Percentiles rank a stretch among this genome's conserved stretches.
Evolutionary conservation across 192 early-diverging fungal genomes (phyloP).

Genomic region (Chytriomyces sp.): DNA sequence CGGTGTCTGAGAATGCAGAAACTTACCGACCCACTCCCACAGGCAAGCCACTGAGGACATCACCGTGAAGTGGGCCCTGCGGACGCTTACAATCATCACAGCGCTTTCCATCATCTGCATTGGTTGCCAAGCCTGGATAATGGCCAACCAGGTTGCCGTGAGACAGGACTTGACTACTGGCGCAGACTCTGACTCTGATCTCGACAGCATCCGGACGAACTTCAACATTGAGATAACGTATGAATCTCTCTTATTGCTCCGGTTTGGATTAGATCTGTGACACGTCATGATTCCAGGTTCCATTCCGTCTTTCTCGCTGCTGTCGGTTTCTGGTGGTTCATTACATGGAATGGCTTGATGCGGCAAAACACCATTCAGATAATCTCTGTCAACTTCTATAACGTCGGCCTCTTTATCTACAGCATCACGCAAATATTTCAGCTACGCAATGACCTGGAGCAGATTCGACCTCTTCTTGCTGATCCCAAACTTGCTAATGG

Average conservation of each 20-base stretch:
- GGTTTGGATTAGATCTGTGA: too few species aligned
- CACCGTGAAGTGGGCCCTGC: slow-evolving; percentile 12
- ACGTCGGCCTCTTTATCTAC: slow-evolving; percentile 5
- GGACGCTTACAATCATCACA: not conserved
- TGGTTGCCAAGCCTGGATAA: too few species aligned
- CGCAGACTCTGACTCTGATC: too few species aligned
- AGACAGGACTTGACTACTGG: too few species aligned
- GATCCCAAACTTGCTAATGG: too few species aligned
- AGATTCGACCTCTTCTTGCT: not conserved
- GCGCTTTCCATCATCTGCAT: too few species aligned
- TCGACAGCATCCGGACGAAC: too few species aligned
- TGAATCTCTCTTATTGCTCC: too few species aligned
- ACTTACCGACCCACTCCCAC: not conserved
- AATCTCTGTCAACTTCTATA: not conserved
- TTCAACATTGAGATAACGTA: too few species aligned
- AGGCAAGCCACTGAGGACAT: slow-evolving; percentile 15
- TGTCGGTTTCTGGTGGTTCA: not conserved
- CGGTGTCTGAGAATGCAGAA: too few species aligned
- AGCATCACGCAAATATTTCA: slow-evolving; percentile 20
- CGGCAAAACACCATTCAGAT: slow-evolving; percentile 2
- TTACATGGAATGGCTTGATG: not conserved
- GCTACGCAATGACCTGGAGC: not conserved
- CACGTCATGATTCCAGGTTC: not conserved
- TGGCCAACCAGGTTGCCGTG: too few species aligned
- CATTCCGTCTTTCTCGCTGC: not conserved